Conservation (phyloP, 78 protist genomes). For the Isochrysis galbana region DNA sequence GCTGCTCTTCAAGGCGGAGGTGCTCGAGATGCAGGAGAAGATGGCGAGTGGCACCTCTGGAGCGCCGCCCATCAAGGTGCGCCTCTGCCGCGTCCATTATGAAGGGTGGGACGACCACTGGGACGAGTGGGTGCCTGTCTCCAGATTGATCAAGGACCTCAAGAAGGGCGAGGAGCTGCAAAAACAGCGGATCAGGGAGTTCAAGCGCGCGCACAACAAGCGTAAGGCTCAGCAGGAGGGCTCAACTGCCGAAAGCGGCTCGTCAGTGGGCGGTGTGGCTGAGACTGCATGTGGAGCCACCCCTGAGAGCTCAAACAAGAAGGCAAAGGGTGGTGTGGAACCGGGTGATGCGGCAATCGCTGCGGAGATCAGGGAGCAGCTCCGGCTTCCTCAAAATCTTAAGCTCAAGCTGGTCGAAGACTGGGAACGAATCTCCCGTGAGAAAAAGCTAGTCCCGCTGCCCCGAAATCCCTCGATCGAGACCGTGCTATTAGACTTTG, state of each 20-base stretch:
- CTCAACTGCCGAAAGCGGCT: neutral
- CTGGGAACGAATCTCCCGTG: neutral
- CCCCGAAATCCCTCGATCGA: neutral
- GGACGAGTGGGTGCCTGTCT: neutral
- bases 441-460: slow-evolving; percentile 17
- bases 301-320: too few relatives aligned
- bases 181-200: neutral
- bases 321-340: neutral
- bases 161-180: neutral
- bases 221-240: neutral
- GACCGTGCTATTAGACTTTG: neutral
- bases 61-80: neutral
- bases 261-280: neutral
- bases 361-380: neutral
- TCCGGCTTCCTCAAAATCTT: neutral
- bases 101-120: neutral
- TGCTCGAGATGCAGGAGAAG: neutral
- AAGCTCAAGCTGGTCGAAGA: neutral
- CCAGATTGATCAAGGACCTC: neutral
- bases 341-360: neutral
- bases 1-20: neutral
- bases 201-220: neutral
- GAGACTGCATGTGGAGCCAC: too few relatives aligned
- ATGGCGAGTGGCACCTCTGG: too few relatives aligned
- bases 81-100: neutral